phyloP scores from a whole-genome alignment of 805 yeast genomes.

The Jamesozyma lodderae region DNA sequence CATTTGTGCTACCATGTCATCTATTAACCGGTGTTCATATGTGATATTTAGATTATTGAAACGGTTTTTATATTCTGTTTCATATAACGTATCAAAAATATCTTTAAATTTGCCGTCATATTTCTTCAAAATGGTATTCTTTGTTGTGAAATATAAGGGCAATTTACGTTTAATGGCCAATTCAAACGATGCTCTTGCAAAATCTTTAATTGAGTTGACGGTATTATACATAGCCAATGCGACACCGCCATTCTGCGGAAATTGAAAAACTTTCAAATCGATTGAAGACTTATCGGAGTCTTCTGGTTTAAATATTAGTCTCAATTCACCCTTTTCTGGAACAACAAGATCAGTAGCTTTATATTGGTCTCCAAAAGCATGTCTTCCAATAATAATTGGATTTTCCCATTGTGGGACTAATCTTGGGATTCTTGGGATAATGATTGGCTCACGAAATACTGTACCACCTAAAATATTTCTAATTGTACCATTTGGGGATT shows the following conservation, averaged over 20 bases:
- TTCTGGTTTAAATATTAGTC: conserved; percentile 61
- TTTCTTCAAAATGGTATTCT: conserved; percentile 85
- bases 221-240: conserved; percentile 94
- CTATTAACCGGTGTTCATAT: conserved; percentile 93
- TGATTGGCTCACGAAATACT: conserved; percentile 93
- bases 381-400: conserved; percentile 95
- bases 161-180: conserved; percentile 70
- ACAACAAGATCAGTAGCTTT: conserved; percentile 83
- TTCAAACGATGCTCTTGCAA: conserved; percentile 88
- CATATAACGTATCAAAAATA: conserved; percentile 75
- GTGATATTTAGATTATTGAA: conserved; percentile 77
- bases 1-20: conserved; percentile 99
- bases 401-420: conserved; percentile 86
- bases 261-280: conserved; percentile 35
- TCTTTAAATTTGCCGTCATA: conserved; percentile 96
- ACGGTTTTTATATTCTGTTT: conserved; percentile 50
- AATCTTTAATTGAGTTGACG: conserved; percentile 77
- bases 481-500: conserved; percentile 93
- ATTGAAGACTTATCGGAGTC: conserved; percentile 34
- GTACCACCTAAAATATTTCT: conserved; percentile 94
- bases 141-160: conserved; percentile 80
- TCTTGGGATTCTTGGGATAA: conserved; percentile 79
- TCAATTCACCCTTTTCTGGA: conserved; percentile 61
- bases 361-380: conserved; percentile 95
- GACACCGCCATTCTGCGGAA: conserved; percentile 49